phyloP scores from a whole-genome alignment of 1,139 yeast genomes.

The Casaregolazyma lundiana region DNA sequence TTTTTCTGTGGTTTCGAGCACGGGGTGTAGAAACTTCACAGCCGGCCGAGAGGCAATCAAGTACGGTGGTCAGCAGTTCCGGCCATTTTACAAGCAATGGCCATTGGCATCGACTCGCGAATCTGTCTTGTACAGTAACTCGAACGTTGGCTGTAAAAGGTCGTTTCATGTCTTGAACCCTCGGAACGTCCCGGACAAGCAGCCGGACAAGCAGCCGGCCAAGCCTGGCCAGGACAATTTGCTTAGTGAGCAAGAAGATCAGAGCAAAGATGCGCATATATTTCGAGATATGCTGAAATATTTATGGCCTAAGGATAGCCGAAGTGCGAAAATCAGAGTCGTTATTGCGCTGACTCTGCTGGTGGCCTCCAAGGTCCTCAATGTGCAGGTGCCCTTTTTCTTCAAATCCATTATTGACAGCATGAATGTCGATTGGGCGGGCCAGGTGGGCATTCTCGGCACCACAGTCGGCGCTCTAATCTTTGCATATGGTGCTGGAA shows the following conservation, averaged over 20 bases:
- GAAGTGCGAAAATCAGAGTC: constrained; percentile 70
- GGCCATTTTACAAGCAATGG: too few relatives aligned
- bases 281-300: constrained; percentile 51
- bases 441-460: constrained; percentile 48
- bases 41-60: too few relatives aligned
- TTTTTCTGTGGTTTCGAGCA: background rate
- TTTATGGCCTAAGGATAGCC: constrained; percentile 81
- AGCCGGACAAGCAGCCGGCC: background rate
- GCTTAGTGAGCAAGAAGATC: constrained; percentile 7
- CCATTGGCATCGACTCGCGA: too few relatives aligned
- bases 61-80: too few relatives aligned
- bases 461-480: constrained; percentile 68
- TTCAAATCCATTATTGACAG: constrained; percentile 85
- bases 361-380: constrained; percentile 74
- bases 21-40: too few relatives aligned
- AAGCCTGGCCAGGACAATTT: constrained; percentile 1
- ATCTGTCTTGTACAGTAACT: too few relatives aligned
- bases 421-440: constrained; percentile 91
- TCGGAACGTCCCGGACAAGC: background rate
- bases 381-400: constrained; percentile 93
- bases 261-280: constrained; percentile 24
- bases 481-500: constrained; percentile 86
- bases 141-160: too few relatives aligned
- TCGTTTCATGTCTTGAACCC: background rate
- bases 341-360: constrained; percentile 66